Conservation (phyloP, 164 flowering plant genomes). For the Magnolia officinalis region DNA sequence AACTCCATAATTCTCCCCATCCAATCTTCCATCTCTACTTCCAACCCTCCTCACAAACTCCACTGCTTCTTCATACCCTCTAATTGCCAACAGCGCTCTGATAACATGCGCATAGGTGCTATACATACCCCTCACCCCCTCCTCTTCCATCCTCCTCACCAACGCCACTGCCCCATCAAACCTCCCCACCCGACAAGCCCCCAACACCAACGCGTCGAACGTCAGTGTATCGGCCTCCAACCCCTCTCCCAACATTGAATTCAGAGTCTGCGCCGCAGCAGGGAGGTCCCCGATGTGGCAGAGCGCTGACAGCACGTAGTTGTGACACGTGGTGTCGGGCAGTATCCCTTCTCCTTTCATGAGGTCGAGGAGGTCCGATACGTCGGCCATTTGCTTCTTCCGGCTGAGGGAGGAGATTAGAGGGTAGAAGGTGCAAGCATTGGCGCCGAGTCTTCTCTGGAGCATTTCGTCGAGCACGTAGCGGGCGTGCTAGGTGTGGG, state of each 20-base stretch:
- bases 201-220: slow-evolving; percentile 62
- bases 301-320: slow-evolving; percentile 38
- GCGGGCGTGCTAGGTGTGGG: slow-evolving; percentile 26
- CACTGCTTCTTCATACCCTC: slow-evolving; percentile 42
- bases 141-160: slow-evolving; percentile 54
- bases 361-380: slow-evolving; percentile 34
- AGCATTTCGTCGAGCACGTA: slow-evolving; percentile 37
- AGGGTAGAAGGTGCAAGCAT: slow-evolving; percentile 42
- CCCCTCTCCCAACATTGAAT: slow-evolving; percentile 33
- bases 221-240: slow-evolving; percentile 44
- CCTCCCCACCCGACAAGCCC: slow-evolving; percentile 54
- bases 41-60: slow-evolving; percentile 46
- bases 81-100: slow-evolving; percentile 30
- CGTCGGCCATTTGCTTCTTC: slow-evolving; percentile 29
- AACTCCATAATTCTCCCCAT: slow-evolving; percentile 39
- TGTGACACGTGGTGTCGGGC: slow-evolving; percentile 43
- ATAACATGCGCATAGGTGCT: slow-evolving; percentile 47
- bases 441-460: slow-evolving; percentile 18
- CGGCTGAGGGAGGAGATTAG: slow-evolving; percentile 38
- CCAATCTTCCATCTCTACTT: slow-evolving; percentile 40
- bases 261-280: slow-evolving; percentile 29
- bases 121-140: slow-evolving; percentile 36
- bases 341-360: slow-evolving; percentile 31
- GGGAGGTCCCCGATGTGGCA: slow-evolving; percentile 37
- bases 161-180: slow-evolving; percentile 49